These are phyloP conservation scores for Nicotiana obtusifolia DNA, from an alignment of 257 asterid genomes.

Conservation along the genomic window DNA sequence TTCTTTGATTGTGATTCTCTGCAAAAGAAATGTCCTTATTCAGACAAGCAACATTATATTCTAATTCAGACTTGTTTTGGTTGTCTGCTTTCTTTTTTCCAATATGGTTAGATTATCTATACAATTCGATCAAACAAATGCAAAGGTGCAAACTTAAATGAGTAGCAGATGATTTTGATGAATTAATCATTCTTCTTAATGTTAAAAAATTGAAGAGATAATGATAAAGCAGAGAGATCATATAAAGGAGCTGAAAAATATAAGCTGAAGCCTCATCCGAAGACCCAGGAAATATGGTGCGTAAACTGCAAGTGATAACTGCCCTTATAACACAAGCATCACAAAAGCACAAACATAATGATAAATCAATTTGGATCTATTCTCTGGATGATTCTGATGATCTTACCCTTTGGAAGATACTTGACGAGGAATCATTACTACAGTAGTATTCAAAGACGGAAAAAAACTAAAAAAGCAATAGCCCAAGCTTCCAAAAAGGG, in stretches of 20 bases:
- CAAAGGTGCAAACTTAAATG: background rate
- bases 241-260: background rate
- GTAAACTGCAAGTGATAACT: background rate
- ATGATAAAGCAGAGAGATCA: background rate
- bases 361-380: background rate
- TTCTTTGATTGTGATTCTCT: slow-evolving; percentile 56
- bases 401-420: background rate
- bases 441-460: too few species aligned
- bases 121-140: background rate
- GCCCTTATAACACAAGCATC: background rate
- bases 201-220: background rate
- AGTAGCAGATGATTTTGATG: background rate
- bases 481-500: background rate
- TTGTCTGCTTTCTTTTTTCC: background rate
- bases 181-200: background rate
- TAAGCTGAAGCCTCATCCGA: background rate
- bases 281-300: background rate
- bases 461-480: background rate
- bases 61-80: slow-evolving; percentile 15
- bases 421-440: too few species aligned
- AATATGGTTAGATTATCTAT: background rate
- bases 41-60: slow-evolving; percentile 5
- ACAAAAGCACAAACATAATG: background rate
- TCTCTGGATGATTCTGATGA: background rate
- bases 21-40: slow-evolving; percentile 17